phyloP scores from a whole-genome alignment of 306 rosid genomes.

The Cicer pinnatifidum region DNA sequence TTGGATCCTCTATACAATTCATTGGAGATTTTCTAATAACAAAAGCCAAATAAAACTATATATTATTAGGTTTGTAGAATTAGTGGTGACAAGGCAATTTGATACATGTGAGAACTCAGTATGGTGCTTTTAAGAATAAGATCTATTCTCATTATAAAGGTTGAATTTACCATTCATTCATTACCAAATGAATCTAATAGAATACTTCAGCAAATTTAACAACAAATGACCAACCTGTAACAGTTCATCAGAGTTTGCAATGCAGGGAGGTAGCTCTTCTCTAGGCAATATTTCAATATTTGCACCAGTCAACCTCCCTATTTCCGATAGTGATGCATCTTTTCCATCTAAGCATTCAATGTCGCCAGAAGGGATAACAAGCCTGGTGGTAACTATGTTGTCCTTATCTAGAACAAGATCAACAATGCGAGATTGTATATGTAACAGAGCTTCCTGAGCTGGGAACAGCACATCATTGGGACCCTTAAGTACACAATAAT shows the following conservation, averaged over 20 bases:
- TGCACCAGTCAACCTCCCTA: slow-evolving; percentile 82
- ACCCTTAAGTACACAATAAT: slow-evolving; percentile 60
- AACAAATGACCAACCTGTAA: slow-evolving; percentile 74
- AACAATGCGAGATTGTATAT: slow-evolving; percentile 83
- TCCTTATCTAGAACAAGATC: slow-evolving; percentile 85
- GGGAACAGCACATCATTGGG: slow-evolving; percentile 97
- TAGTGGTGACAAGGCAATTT: slow-evolving; percentile 22
- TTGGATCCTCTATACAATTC: slow-evolving; percentile 37
- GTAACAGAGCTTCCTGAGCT: slow-evolving; percentile 98
- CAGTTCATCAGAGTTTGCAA: slow-evolving; percentile 74
- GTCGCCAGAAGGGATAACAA: slow-evolving; percentile 72
- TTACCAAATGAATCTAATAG: slow-evolving; percentile 31
- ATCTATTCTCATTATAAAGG: slow-evolving; percentile 38
- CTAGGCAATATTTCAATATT: slow-evolving; percentile 76
- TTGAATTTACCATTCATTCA: slow-evolving; percentile 33
- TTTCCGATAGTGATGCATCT: slow-evolving; percentile 78
- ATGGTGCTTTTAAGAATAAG: slow-evolving; percentile 40
- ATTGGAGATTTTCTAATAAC: slow-evolving; percentile 18
- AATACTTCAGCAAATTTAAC: slow-evolving; percentile 38
- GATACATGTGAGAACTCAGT: not conserved
- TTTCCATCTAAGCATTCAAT: slow-evolving; percentile 92
- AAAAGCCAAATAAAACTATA: slow-evolving; percentile 32
- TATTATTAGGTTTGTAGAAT: slow-evolving; percentile 10
- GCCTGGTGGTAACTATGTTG: slow-evolving; percentile 81
- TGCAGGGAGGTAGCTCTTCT: slow-evolving; percentile 76